Percentiles rank a stretch among this genome's conserved stretches.
Conservation (phyloP, 805 yeast genomes). For the Starmerella asiatica region DNA sequence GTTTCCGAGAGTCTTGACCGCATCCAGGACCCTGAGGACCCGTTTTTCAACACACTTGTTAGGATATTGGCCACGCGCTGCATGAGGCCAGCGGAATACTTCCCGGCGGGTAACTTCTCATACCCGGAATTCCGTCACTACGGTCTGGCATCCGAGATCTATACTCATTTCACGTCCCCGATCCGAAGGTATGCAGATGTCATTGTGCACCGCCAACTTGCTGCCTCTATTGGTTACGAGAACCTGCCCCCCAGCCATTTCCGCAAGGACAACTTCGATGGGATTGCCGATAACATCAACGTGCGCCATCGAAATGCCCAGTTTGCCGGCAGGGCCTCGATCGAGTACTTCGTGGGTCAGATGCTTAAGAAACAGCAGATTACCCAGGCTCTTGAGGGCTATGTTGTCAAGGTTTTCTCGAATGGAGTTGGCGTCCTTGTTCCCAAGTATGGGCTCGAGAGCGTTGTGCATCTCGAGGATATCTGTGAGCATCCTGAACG, state of each 20-base stretch:
- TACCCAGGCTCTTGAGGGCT: slow-evolving; percentile 57
- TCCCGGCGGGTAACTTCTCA: slow-evolving; percentile 78
- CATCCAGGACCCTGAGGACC: slow-evolving; percentile 69
- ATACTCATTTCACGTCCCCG: slow-evolving; percentile 97
- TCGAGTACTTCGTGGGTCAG: slow-evolving; percentile 96
- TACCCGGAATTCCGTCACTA: slow-evolving; percentile 90
- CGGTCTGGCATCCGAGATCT: slow-evolving; percentile 93
- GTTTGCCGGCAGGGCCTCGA: slow-evolving; percentile 96
- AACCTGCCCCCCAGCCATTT: slow-evolving; percentile 66
- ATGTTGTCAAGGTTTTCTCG: slow-evolving; percentile 78
- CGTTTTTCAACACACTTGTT: slow-evolving; percentile 81
- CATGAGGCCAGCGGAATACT: slow-evolving; percentile 98
- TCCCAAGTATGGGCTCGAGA: slow-evolving; percentile 93
- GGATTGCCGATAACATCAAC: slow-evolving; percentile 78
- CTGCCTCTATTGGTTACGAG: slow-evolving; percentile 96
- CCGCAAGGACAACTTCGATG: slow-evolving; percentile 80
- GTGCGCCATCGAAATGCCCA: slow-evolving; percentile 94
- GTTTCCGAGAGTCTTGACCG: slow-evolving; percentile 87
- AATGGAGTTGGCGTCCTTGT: slow-evolving; percentile 92
- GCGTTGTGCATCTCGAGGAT: slow-evolving; percentile 70
- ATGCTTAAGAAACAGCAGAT: slow-evolving; percentile 78
- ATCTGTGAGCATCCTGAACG: slow-evolving; percentile 45
- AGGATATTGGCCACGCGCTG: slow-evolving; percentile 97
- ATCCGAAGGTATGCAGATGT: slow-evolving; percentile 96
- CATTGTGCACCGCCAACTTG: slow-evolving; percentile 92